These are phyloP conservation scores for Basidiobolus meristosporus DNA, from an alignment of 371 early-diverging fungal species.

Conservation along the genomic window DNA sequence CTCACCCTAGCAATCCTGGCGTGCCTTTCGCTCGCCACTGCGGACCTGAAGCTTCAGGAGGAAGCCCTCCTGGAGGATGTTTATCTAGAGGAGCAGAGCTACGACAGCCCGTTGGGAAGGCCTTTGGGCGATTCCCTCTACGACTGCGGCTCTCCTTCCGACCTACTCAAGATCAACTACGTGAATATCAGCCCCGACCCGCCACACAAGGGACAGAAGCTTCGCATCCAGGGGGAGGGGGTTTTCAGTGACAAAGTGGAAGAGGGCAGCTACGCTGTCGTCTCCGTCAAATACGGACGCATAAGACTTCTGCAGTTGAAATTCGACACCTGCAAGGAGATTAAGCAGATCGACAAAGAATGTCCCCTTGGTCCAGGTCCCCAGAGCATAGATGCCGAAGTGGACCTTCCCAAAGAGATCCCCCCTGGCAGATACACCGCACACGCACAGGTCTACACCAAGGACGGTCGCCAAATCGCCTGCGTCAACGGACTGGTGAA, in stretches of 20 bases:
- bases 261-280: conserved; percentile 20
- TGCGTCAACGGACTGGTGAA: conserved; percentile 3
- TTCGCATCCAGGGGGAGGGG: conserved; percentile 28
- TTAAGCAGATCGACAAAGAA: conserved; percentile 19
- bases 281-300: conserved; percentile 22
- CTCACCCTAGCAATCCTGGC: too few relatives aligned
- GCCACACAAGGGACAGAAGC: conserved; percentile 21
- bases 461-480: conserved; percentile 1
- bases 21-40: too few relatives aligned
- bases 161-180: conserved; percentile 14
- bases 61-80: too few relatives aligned
- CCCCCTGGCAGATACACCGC: conserved; percentile 9
- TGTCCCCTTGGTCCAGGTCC: conserved; percentile 31
- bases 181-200: conserved; percentile 29
- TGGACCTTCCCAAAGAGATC: conserved; percentile 29
- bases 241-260: conserved; percentile 17
- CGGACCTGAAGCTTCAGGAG: too few relatives aligned
- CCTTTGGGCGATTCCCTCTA: conserved; percentile 2
- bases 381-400: conserved; percentile 13
- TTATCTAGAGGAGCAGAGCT: too few relatives aligned
- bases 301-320: conserved; percentile 17
- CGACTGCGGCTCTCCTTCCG: conserved; percentile 5
- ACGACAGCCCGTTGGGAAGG: not conserved
- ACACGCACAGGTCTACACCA: conserved; percentile 1
- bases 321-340: conserved; percentile 29